These are phyloP conservation scores for Geotrichum reessii DNA, from an alignment of 1,139 yeast species.

Conservation along the genomic window DNA sequence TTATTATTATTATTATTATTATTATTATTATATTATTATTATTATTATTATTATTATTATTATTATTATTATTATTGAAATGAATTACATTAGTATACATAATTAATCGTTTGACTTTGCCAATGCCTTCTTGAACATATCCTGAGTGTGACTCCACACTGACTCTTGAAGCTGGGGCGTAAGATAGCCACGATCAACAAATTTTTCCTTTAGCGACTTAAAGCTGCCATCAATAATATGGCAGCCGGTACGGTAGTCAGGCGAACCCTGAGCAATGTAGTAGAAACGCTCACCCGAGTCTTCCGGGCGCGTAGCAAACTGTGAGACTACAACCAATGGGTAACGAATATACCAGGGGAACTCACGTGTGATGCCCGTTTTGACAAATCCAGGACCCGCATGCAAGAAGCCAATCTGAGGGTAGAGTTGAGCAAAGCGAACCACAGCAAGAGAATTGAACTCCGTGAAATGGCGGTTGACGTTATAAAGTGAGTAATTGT, in stretches of 20 bases:
- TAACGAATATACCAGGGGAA: slow-evolving; percentile 28
- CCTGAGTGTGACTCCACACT: slow-evolving; percentile 30
- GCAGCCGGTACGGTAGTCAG: slow-evolving; percentile 25
- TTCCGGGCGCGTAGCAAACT: slow-evolving; percentile 21
- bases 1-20: too few relatives aligned
- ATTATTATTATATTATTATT: too few relatives aligned
- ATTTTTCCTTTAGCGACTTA: slow-evolving; percentile 21
- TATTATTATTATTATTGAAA: neutral
- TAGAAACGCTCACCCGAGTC: slow-evolving; percentile 27
- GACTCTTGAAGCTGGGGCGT: slow-evolving; percentile 27
- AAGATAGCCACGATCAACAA: slow-evolving; percentile 23
- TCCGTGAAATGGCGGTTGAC: slow-evolving; percentile 21
- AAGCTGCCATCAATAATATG: slow-evolving; percentile 23
- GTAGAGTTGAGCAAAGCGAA: slow-evolving; percentile 26
- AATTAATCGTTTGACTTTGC: neutral
- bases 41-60: too few relatives aligned
- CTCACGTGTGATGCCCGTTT: slow-evolving; percentile 26
- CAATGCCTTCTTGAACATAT: slow-evolving; percentile 15
- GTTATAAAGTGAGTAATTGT: slow-evolving; percentile 19
- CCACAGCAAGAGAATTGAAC: slow-evolving; percentile 27
- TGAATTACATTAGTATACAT: neutral
- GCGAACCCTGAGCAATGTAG: slow-evolving; percentile 25
- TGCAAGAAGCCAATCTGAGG: slow-evolving; percentile 31
- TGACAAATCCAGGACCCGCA: slow-evolving; percentile 31
- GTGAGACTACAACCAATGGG: slow-evolving; percentile 8